A percentile compares a stretch with the other conserved stretches of the same genome.
phyloP scores from a whole-genome alignment of 768 basidiomycete species.

The Nevesoporus exiguus region DNA sequence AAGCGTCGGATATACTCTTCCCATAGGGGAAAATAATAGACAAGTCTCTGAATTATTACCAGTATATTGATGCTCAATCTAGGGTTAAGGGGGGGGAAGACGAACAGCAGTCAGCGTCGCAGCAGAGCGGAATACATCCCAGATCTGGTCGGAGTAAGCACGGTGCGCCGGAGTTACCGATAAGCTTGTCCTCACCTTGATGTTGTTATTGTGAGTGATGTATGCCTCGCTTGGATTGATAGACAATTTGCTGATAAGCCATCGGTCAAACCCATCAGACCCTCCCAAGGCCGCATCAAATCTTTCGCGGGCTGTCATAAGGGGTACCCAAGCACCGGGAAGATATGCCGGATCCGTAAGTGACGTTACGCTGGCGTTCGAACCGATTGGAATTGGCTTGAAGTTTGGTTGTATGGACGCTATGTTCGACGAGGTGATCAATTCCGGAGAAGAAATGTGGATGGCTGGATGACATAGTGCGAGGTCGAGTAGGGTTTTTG shows the following conservation, averaged over 20 bases:
- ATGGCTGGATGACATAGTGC: constrained; percentile 56
- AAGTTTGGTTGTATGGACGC: constrained; percentile 50
- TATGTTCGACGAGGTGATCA: constrained; percentile 42
- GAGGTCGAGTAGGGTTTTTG: constrained; percentile 45
- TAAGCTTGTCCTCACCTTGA: constrained; percentile 43
- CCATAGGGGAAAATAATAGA: constrained; percentile 56
- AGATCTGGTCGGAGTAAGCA: constrained; percentile 48
- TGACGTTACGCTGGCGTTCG: constrained; percentile 23
- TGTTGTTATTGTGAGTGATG: constrained; percentile 64
- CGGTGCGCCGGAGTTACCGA: background rate
- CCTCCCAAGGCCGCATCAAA: constrained; percentile 56
- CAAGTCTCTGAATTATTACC: constrained; percentile 30
- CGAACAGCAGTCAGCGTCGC: constrained; percentile 48
- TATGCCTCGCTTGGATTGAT: constrained; percentile 74
- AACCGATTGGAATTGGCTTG: constrained; percentile 39
- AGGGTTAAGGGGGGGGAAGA: background rate
- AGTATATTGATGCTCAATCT: background rate
- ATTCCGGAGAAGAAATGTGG: constrained; percentile 50
- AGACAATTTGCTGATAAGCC: constrained; percentile 56
- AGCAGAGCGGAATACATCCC: constrained; percentile 65
- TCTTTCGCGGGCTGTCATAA: constrained; percentile 48
- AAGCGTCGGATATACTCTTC: constrained; percentile 59
- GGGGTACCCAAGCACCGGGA: constrained; percentile 50
- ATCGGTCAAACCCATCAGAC: constrained; percentile 62
- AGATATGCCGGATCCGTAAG: constrained; percentile 39